Percentiles rank a stretch among this genome's conserved stretches.
phyloP scores from a whole-genome alignment of 306 rosid genomes.

The Begonia peltatifolia region DNA sequence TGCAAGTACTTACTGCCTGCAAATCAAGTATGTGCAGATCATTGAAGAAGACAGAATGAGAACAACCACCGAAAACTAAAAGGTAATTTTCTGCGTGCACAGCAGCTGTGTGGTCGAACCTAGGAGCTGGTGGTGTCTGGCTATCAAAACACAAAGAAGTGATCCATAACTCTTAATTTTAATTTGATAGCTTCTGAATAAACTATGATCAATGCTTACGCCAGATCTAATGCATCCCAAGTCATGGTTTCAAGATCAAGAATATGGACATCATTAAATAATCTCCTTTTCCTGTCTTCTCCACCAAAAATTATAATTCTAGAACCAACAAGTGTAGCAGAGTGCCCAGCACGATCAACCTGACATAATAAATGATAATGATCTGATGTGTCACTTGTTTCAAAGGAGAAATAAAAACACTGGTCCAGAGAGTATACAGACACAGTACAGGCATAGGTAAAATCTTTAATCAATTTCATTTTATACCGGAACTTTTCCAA shows the following conservation, averaged over 20 bases:
- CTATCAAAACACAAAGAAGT: constrained; percentile 51
- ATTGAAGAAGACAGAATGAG: constrained; percentile 75
- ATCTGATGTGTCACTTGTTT: background rate
- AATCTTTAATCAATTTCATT: constrained; percentile 6
- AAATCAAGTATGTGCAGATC: constrained; percentile 84
- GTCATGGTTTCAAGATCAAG: constrained; percentile 83
- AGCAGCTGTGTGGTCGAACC: constrained; percentile 83
- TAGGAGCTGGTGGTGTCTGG: constrained; percentile 85
- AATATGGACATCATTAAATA: constrained; percentile 66
- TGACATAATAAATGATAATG: constrained; percentile 13
- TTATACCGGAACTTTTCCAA: constrained; percentile 83
- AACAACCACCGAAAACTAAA: constrained; percentile 88
- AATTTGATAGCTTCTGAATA: constrained; percentile 11
- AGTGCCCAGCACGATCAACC: constrained; percentile 79
- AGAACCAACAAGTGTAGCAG: constrained; percentile 77
- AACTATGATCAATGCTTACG: constrained; percentile 40
- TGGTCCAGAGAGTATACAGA: background rate
- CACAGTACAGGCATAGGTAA: constrained; percentile 7
- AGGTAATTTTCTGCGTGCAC: constrained; percentile 65
- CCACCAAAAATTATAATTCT: constrained; percentile 86
- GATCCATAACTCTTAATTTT: constrained; percentile 16
- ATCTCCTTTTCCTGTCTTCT: constrained; percentile 68
- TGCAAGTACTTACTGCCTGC: constrained; percentile 49
- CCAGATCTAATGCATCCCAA: constrained; percentile 47
- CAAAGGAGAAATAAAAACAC: constrained; percentile 4